These are phyloP conservation scores for Candida silvicultrix DNA, from an alignment of 805 yeast species.

Conservation along the genomic window DNA sequence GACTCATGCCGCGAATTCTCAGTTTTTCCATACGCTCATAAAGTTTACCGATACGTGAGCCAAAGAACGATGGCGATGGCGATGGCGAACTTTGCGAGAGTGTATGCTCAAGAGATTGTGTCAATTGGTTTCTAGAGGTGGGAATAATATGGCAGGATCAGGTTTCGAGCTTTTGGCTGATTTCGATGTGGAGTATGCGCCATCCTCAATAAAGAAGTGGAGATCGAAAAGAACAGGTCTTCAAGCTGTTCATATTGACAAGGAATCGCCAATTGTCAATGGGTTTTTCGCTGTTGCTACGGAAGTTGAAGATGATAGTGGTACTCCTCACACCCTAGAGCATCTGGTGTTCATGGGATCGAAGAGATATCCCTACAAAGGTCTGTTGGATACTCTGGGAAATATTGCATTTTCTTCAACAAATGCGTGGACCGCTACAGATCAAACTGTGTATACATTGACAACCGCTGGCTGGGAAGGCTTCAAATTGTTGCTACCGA, in stretches of 20 bases:
- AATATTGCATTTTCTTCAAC: slow-evolving; percentile 79
- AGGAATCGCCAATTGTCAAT: slow-evolving; percentile 80
- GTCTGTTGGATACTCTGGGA: slow-evolving; percentile 81
- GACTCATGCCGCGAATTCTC: no score
- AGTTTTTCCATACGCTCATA: no score
- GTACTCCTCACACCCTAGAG: slow-evolving; percentile 93
- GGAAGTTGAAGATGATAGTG: slow-evolving; percentile 80
- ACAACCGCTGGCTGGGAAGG: slow-evolving; percentile 97
- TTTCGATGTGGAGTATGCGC: slow-evolving; percentile 71
- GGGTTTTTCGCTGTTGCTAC: slow-evolving; percentile 98
- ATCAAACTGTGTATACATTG: slow-evolving; percentile 89
- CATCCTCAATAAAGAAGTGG: slow-evolving; percentile 69
- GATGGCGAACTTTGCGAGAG: no score
- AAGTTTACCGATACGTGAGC: no score
- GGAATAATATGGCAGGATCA: background rate
- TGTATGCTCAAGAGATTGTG: background rate
- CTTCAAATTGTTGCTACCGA: slow-evolving; percentile 74
- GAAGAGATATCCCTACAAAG: slow-evolving; percentile 82
- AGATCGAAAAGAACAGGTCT: slow-evolving; percentile 74
- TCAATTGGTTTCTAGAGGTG: background rate
- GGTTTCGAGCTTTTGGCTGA: slow-evolving; percentile 36
- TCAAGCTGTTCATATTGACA: slow-evolving; percentile 68
- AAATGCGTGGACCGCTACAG: slow-evolving; percentile 96
- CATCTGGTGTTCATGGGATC: slow-evolving; percentile 96
- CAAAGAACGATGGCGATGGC: no score